A percentile compares a stretch with the other conserved stretches of the same genome.
Evolutionary conservation across 768 basidiomycete species (phyloP).

Genomic region (Termitomyces eurrhizus): DNA sequence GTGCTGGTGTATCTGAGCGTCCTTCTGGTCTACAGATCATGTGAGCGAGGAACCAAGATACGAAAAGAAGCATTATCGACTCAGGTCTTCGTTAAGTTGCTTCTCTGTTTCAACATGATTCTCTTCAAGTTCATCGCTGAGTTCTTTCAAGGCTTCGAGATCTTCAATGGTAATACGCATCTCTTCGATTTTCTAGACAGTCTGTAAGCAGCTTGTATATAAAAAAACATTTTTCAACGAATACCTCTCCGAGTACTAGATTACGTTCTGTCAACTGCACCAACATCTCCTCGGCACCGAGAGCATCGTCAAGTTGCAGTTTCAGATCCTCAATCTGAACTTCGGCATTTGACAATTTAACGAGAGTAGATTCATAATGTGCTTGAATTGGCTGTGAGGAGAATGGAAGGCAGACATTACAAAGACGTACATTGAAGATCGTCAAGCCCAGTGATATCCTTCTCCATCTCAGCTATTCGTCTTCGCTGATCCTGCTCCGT

Average conservation of each 20-base stretch:
- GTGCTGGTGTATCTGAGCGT: conserved; percentile 66
- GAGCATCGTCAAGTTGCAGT: conserved; percentile 88
- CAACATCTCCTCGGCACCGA: conserved; percentile 95
- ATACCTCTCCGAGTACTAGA: conserved; percentile 83
- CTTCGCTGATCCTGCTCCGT: conserved; percentile 80
- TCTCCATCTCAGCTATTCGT: conserved; percentile 85
- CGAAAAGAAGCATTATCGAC: conserved; percentile 37
- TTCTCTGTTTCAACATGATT: conserved; percentile 94
- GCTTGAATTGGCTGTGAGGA: conserved; percentile 35
- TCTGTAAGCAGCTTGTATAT: not conserved
- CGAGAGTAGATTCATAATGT: conserved; percentile 74
- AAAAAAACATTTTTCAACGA: conserved; percentile 1
- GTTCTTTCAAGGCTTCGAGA: conserved; percentile 91
- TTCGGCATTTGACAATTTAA: conserved; percentile 86
- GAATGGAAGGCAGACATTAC: not conserved
- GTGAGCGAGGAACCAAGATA: not conserved
- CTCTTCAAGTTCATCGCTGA: conserved; percentile 96
- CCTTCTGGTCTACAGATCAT: conserved; percentile 54
- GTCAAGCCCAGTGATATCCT: conserved; percentile 73
- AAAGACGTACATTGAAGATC: conserved; percentile 67
- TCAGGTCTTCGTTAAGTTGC: conserved; percentile 83
- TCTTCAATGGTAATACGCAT: conserved; percentile 97
- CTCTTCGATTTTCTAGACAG: conserved; percentile 87
- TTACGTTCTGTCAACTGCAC: conserved; percentile 95
- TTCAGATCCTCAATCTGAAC: conserved; percentile 92